A percentile compares a stretch with the other conserved stretches of the same genome.
Conservation (phyloP, 2,329 filamentous ascomycete species). For the Gremmenia infestans region DNA sequence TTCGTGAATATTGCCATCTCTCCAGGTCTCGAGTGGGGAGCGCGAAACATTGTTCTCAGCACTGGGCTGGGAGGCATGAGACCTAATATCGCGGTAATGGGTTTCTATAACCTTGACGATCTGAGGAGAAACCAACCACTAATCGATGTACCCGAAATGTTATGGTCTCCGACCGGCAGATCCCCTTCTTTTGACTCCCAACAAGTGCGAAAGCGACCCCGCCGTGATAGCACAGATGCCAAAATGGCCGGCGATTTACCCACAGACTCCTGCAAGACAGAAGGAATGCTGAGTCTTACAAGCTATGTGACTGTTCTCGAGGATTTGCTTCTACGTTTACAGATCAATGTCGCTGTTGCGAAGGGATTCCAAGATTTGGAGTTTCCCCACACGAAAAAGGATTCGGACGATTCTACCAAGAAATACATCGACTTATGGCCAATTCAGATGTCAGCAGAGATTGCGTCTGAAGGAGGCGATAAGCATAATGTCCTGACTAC, state of each 20-base stretch:
- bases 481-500: conserved; percentile 68
- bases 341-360: conserved; percentile 79
- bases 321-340: conserved; percentile 70
- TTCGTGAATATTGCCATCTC: conserved; percentile 85
- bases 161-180: conserved; percentile 32
- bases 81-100: conserved; percentile 79
- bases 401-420: conserved; percentile 47
- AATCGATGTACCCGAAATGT: conserved; percentile 50
- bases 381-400: conserved; percentile 53
- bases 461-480: conserved; percentile 60
- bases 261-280: conserved; percentile 64
- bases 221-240: conserved; percentile 51
- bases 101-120: conserved; percentile 76
- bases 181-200: conserved; percentile 26
- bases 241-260: conserved; percentile 57
- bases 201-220: conserved; percentile 34
- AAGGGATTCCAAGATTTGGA: conserved; percentile 76
- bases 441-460: conserved; percentile 87
- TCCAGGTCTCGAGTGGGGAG: conserved; percentile 77
- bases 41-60: conserved; percentile 75
- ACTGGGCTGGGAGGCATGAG: conserved; percentile 83
- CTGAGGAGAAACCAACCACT: conserved; percentile 56
- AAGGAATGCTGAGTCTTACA: conserved; percentile 62
- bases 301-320: conserved; percentile 81
- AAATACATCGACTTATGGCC: conserved; percentile 87